A percentile compares a stretch with the other conserved stretches of the same genome.
These are phyloP conservation scores for Angophora floribunda DNA, from an alignment of 345 rosid species.

Conservation along the genomic window DNA sequence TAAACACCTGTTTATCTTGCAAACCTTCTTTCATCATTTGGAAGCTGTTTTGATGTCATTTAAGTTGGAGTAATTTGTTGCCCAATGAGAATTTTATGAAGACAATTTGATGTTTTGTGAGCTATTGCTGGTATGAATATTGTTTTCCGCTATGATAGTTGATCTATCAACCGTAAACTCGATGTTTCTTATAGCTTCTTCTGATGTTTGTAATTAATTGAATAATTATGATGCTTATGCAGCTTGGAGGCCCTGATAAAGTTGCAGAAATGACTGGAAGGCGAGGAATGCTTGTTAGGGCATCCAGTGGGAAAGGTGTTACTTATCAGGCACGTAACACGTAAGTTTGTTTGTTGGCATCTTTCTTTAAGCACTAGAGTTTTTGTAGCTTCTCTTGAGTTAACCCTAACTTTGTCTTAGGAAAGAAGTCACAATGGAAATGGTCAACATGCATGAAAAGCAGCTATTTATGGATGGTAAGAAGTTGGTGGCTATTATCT, in stretches of 20 bases:
- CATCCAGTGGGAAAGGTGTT: conserved; percentile 90
- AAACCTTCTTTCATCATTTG: neutral
- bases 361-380: neutral
- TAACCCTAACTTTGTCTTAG: conserved; percentile 29
- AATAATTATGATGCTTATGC: conserved; percentile 8
- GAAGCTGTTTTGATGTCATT: neutral
- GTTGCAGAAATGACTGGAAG: conserved; percentile 99
- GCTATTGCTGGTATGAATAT: neutral
- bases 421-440: conserved; percentile 94
- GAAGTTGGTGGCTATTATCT: conserved; percentile 86
- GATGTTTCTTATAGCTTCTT: neutral
- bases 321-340: conserved; percentile 95
- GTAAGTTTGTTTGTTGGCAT: conserved; percentile 32
- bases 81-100: neutral
- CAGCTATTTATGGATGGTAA: conserved; percentile 98
- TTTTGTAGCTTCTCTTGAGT: conserved; percentile 4
- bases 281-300: conserved; percentile 99
- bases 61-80: neutral
- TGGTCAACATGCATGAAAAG: conserved; percentile 99
- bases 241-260: conserved; percentile 99
- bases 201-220: neutral
- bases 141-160: neutral
- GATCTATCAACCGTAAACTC: neutral
- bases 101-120: neutral
- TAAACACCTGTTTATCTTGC: neutral